Evolutionary conservation across 306 rosid species (phyloP), one percentile per base, ranked within the genome.

Genomic region (Rosa lucieae): DNA sequence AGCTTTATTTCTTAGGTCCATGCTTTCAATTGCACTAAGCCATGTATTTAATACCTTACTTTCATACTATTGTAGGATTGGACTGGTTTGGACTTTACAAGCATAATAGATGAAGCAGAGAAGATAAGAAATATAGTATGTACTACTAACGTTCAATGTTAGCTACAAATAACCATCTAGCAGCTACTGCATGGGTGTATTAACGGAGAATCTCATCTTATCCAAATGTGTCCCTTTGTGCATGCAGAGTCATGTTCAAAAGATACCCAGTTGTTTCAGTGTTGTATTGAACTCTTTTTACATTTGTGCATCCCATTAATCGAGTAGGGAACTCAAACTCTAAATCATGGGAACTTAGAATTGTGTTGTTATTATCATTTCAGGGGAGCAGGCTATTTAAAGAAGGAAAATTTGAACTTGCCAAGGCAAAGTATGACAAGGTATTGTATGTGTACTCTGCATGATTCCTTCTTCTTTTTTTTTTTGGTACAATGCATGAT

Each of bases 361-460:
- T 67, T 81, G 12, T 67, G 76, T 48, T 82, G 75, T 67, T 83
- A 42, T 68, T 68, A 39, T 85, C 82, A 48, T 67, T 86, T 86
- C 76, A 95, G 98, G 99, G 99, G 52, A 96, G 93, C 89, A 91
- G 96, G 80, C 90, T 96, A 52, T 96, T 91, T 91, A 96, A 93
- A 90, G 98, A 96, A 87, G 96, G 96, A 81, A 96, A 93, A 75
- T 91, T 86, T 82, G 96, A 91, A 84, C 98, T 93, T 82, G 97
- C 98, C 29, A 96, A 93, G 89, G 97, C 97, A 74, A 96, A 96
- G 84, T 96, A 96, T 86, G 99, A 96, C 75, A 93, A 96, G 98
- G 99, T 90, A 89, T 40, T 65, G 8, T 65, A 76, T 70, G 20
- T 58, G 15, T 65, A 8, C 62, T 23, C 2, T 75, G 56, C 78